A percentile compares a stretch with the other conserved stretches of the same genome.
These are phyloP conservation scores for Senna siamea DNA, from an alignment of 306 rosid species.

Conservation along the genomic window DNA sequence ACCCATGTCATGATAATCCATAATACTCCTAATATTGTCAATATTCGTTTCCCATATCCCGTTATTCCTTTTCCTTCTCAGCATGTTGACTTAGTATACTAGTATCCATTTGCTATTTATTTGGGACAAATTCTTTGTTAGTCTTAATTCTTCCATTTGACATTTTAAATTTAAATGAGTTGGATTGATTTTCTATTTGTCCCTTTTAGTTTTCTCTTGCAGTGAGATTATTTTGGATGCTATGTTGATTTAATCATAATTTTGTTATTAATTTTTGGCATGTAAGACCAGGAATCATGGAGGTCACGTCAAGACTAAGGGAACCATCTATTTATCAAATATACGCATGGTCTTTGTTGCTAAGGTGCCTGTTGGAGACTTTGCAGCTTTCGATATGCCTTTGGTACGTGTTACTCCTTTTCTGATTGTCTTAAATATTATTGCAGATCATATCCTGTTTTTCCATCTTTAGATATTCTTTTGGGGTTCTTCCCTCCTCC, in stretches of 20 bases:
- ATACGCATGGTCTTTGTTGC: slow-evolving; percentile 91
- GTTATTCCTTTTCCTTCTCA: neutral
- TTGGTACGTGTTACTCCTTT: slow-evolving; percentile 62
- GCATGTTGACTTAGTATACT: neutral
- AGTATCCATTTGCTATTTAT: neutral
- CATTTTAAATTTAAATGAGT: neutral
- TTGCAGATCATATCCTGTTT: neutral
- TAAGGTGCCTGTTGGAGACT: slow-evolving; percentile 56
- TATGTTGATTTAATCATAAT: slow-evolving; percentile 1
- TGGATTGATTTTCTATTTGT: slow-evolving; percentile 3
- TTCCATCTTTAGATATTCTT: neutral
- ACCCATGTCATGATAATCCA: neutral
- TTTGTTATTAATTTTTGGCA: slow-evolving; percentile 19
- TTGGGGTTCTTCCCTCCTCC: neutral
- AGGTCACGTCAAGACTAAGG: slow-evolving; percentile 79
- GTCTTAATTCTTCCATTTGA: neutral
- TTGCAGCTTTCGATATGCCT: slow-evolving; percentile 92
- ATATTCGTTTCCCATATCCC: neutral
- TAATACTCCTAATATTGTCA: neutral
- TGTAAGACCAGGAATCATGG: slow-evolving; percentile 54
- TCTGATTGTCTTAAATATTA: neutral
- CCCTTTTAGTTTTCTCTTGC: neutral
- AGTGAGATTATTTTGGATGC: neutral
- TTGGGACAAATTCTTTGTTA: neutral
- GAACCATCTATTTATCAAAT: slow-evolving; percentile 84